Evolutionary conservation across 2,329 filamentous ascomycete genomes (phyloP).

Genomic region (Colletotrichum costaricense): DNA sequence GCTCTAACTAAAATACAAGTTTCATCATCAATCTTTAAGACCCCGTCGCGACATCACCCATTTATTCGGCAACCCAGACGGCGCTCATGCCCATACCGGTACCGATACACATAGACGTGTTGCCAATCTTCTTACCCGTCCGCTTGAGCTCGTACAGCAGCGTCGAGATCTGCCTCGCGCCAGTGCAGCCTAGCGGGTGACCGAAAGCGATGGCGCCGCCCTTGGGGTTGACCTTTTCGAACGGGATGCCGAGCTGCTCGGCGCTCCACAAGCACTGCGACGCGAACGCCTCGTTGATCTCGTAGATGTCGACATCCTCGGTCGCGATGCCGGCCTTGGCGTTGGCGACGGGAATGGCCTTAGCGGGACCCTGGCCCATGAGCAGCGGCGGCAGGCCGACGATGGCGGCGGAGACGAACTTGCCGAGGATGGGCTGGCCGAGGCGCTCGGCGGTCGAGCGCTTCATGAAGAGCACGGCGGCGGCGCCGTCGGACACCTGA

Average conservation of each 20-base stretch:
- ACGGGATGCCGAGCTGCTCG: conserved; percentile 84
- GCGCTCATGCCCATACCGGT: conserved; percentile 99
- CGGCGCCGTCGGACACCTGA: conserved; percentile 95
- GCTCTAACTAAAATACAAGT: conserved; percentile 29
- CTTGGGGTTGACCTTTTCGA: conserved; percentile 95
- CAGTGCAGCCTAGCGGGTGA: conserved; percentile 94
- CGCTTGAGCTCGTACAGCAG: conserved; percentile 90
- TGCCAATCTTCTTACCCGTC: conserved; percentile 85
- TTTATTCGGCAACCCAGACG: conserved; percentile 92
- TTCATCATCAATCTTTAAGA: neutral
- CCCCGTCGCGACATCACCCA: neutral
- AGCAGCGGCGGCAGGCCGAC: conserved; percentile 92
- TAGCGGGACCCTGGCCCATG: conserved; percentile 96
- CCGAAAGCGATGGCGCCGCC: conserved; percentile 96
- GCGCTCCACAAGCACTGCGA: conserved; percentile 94
- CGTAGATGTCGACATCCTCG: conserved; percentile 95
- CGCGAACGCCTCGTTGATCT: conserved; percentile 99
- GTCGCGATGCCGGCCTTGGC: conserved; percentile 86
- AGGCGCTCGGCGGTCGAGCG: conserved; percentile 89
- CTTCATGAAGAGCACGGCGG: conserved; percentile 95
- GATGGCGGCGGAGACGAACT: conserved; percentile 87
- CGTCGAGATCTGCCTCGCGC: conserved; percentile 92
- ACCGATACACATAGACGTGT: conserved; percentile 96
- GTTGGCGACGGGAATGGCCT: conserved; percentile 92
- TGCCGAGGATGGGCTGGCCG: conserved; percentile 89